A percentile compares a stretch with the other conserved stretches of the same genome.
Conservation (phyloP, 441 rosid genomes). For the Melastoma candidum region DNA sequence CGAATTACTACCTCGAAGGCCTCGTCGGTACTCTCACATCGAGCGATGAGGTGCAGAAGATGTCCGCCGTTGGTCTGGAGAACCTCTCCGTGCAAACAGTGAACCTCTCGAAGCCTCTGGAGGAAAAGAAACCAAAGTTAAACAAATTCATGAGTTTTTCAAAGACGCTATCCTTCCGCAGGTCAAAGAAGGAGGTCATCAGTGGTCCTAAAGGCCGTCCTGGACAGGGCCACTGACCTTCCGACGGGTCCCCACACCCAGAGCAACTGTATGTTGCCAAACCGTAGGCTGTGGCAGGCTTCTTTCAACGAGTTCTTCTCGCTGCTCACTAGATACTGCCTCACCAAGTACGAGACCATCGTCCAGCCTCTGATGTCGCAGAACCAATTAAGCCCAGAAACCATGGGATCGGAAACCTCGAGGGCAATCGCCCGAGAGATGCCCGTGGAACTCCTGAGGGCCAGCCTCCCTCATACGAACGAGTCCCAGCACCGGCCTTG, state of each 20-base stretch:
- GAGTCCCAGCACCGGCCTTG: slow-evolving; percentile 14
- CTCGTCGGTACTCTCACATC: slow-evolving; percentile 71
- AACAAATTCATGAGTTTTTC: slow-evolving; percentile 33
- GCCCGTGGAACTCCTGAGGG: slow-evolving; percentile 72
- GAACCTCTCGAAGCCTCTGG: slow-evolving; percentile 45
- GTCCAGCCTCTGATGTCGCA: too few species aligned
- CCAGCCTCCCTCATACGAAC: slow-evolving; percentile 67
- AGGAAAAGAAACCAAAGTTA: slow-evolving; percentile 31
- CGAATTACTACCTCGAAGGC: slow-evolving; percentile 64
- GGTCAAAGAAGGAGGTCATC: slow-evolving; percentile 43
- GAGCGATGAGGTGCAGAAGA: slow-evolving; percentile 72
- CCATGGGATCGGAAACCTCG: slow-evolving; percentile 39
- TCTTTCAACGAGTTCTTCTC: too few species aligned
- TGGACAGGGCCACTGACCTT: slow-evolving; percentile 29
- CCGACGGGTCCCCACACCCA: too few species aligned
- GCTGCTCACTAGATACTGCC: too few species aligned
- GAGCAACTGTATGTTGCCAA: too few species aligned
- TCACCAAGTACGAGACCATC: too few species aligned
- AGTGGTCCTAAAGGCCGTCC: slow-evolving; percentile 45
- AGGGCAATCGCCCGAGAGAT: slow-evolving; percentile 72
- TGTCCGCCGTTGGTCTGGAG: slow-evolving; percentile 78
- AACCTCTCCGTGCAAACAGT: slow-evolving; percentile 65
- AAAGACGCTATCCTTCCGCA: slow-evolving; percentile 33
- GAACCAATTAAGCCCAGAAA: too few species aligned
- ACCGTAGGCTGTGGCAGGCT: too few species aligned